Base-by-base conservation (phyloP, 306 rosid genomes). In the Luffa acutangula region DNA sequence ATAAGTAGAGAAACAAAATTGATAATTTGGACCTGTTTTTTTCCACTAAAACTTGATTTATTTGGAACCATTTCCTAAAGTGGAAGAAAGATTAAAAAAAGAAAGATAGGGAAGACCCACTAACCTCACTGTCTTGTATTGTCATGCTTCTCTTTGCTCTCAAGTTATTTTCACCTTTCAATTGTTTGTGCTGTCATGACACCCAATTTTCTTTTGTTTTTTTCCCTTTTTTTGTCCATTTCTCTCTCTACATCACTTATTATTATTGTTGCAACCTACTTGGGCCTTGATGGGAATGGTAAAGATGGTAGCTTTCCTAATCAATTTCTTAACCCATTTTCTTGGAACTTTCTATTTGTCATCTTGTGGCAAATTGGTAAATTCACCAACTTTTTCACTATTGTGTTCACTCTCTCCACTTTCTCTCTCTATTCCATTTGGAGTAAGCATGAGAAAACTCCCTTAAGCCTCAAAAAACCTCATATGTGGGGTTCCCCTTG, bases 281-380 rank as follows among this genome's bases (percentile, higher is more conserved):
- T 75, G 43, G 67, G 69, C 20, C 4, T 57, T 58, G 49, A 18
- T 53, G 63, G 63, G 78, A 75, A 53, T 15, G 9, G 64, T 53
- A 75, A 75, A 75, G 33, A 37, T 77, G 54, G 51, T 12, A 41
- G 37, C 69, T 56, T 58, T 42, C 54, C 41, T 9, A 69, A 69
- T 69, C 52, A 39, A 67, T 18, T n/a, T 42, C 75, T 42, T 6
- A 74, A 33, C 82, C 81, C 78, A 67, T 80, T 85, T 78, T 85
- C 81, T 87, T 80, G 89, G 90, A 87, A 45, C 15, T 5, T 84
- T 81, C 41, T 85, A 70, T 25, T 56, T 46, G 63, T 42, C 48
- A 15, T 81, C 0, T 11, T 2, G 34, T 31, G 81, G 58, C 10
- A 45, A 63, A 78, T 53, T 62, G 18, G 73, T 13, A 33, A 41